phyloP scores from a whole-genome alignment of 1,284 basidiomycete species.

The Ganoderma meredithae region DNA sequence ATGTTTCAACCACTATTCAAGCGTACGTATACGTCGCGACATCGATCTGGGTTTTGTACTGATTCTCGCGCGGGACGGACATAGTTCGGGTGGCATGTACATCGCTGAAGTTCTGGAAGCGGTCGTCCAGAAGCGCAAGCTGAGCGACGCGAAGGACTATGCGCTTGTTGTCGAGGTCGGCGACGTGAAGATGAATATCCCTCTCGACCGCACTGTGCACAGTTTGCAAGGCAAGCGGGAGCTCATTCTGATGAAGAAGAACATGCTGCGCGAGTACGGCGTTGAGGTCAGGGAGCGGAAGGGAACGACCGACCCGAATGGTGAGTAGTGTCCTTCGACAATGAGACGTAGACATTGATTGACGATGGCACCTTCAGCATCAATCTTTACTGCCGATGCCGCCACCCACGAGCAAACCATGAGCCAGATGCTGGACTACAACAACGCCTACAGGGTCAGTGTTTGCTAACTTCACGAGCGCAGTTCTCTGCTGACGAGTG shows the following conservation, averaged over 20 bases:
- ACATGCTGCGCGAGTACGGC: constrained; percentile 75
- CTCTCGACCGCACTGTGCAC: constrained; percentile 95
- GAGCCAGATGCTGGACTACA: constrained; percentile 65
- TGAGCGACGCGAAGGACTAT: constrained; percentile 82
- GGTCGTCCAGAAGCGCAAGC: constrained; percentile 79
- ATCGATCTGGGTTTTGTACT: neutral
- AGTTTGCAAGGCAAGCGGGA: constrained; percentile 89
- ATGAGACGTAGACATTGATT: neutral
- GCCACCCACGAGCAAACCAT: constrained; percentile 75
- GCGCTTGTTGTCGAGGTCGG: constrained; percentile 74
- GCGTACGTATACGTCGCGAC: constrained; percentile 63
- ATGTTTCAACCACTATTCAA: constrained; percentile 86
- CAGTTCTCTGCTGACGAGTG: constrained; percentile 5
- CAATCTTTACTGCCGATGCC: constrained; percentile 88
- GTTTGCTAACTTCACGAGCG: neutral
- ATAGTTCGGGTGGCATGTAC: constrained; percentile 92
- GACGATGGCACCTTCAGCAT: constrained; percentile 60
- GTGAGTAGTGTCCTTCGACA: constrained; percentile 51
- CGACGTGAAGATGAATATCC: constrained; percentile 85
- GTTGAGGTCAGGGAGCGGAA: constrained; percentile 66
- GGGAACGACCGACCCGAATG: constrained; percentile 89
- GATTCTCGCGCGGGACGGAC: constrained; percentile 8
- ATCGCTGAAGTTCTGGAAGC: constrained; percentile 94
- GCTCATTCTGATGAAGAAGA: constrained; percentile 84
- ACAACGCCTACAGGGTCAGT: constrained; percentile 83